These are phyloP conservation scores for Paramecium bursaria DNA, from an alignment of 73 alveolate genomes.

Conservation along the genomic window DNA sequence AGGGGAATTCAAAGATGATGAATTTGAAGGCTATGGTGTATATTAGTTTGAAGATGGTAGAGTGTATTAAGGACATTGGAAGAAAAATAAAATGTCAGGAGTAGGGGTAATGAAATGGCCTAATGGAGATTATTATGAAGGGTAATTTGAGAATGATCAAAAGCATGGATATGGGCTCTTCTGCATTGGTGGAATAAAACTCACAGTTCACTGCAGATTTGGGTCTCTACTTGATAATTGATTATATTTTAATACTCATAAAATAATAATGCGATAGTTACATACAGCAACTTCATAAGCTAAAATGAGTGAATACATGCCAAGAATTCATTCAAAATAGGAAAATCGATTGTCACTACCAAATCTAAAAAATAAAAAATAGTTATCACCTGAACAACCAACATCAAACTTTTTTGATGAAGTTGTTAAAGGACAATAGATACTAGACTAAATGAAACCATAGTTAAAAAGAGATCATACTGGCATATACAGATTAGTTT, in stretches of 20 bases:
- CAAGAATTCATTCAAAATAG: conserved; percentile 53
- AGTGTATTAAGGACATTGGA: conserved; percentile 82
- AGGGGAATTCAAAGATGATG: conserved; percentile 80
- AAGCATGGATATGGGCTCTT: conserved; percentile 57
- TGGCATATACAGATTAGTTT: conserved; percentile 9
- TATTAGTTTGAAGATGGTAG: conserved; percentile 77
- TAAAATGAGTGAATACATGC: conserved; percentile 22
- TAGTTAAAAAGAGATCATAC: neutral
- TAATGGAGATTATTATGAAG: conserved; percentile 80
- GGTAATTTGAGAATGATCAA: conserved; percentile 78
- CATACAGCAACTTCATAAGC: too few relatives aligned
- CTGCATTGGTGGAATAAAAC: too few relatives aligned
- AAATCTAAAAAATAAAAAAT: neutral
- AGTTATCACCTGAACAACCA: neutral
- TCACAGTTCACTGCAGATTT: too few relatives aligned
- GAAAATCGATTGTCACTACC: conserved; percentile 42
- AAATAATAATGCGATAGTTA: too few relatives aligned
- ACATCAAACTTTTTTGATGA: neutral
- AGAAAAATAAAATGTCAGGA: conserved; percentile 73
- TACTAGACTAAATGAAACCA: conserved; percentile 28
- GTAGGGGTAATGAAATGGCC: conserved; percentile 77
- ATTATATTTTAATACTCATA: too few relatives aligned
- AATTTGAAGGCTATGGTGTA: conserved; percentile 78
- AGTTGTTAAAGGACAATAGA: conserved; percentile 2
- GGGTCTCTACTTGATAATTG: too few relatives aligned